Percentiles rank a stretch among this genome's conserved stretches.
phyloP scores from a whole-genome alignment of 2,329 filamentous ascomycete species.

The Keithomyces neogunnii region DNA sequence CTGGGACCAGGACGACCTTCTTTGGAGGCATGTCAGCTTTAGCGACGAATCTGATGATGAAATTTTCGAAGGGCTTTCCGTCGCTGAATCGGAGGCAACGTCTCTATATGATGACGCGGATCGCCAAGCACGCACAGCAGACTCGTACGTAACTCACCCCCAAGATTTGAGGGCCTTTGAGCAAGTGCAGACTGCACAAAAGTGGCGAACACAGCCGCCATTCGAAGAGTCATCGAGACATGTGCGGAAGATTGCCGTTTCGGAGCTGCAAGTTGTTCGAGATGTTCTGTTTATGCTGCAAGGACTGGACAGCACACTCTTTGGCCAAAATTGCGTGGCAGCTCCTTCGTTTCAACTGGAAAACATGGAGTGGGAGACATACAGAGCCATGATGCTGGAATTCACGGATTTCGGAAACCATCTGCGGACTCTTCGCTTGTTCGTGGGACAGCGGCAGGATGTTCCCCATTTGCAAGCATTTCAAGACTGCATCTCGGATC shows the following conservation, averaged over 20 bases:
- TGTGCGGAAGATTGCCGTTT: conserved; percentile 38
- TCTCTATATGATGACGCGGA: conserved; percentile 22
- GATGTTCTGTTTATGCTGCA: conserved; percentile 81
- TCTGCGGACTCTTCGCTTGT: conserved; percentile 36
- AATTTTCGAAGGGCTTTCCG: conserved; percentile 23
- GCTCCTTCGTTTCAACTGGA: conserved; percentile 35
- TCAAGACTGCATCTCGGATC: conserved; percentile 50
- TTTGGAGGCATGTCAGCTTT: conserved; percentile 68
- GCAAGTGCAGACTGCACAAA: conserved; percentile 22
- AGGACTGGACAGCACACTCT: conserved; percentile 68
- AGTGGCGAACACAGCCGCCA: conserved; percentile 25
- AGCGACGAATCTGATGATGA: conserved; percentile 55
- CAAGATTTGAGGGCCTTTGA: conserved; percentile 23
- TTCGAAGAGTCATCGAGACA: conserved; percentile 25
- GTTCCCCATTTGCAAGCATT: conserved; percentile 63
- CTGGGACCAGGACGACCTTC: conserved; percentile 53
- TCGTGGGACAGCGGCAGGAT: conserved; percentile 33
- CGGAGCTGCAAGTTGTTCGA: conserved; percentile 65
- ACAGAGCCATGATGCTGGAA: conserved; percentile 36
- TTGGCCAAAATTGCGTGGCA: conserved; percentile 35
- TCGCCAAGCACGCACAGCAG: conserved; percentile 15
- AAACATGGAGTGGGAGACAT: conserved; percentile 40
- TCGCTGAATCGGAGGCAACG: conserved; percentile 27
- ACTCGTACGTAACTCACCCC: conserved; percentile 26
- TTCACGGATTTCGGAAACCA: conserved; percentile 39